phyloP scores from a whole-genome alignment of 768 basidiomycete species.

The Trametes villosa region DNA sequence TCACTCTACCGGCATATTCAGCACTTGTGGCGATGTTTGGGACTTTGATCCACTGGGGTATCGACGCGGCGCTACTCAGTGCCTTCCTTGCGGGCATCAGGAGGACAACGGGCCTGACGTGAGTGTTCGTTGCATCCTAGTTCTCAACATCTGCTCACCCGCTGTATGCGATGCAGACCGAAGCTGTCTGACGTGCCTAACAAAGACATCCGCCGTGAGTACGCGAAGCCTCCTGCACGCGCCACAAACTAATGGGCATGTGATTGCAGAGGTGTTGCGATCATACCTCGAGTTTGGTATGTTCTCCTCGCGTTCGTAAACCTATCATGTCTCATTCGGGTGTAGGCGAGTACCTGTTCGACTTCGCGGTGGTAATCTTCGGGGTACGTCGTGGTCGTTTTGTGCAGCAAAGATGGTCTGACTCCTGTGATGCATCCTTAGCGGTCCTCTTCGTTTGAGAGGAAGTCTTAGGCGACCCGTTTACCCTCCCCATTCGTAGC shows the following conservation, averaged over 20 bases:
- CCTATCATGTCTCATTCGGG: background rate
- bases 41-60: slow-evolving; percentile 68
- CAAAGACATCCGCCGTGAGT: slow-evolving; percentile 87
- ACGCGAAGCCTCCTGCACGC: background rate
- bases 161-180: slow-evolving; percentile 51
- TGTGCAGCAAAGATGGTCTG: background rate
- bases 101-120: slow-evolving; percentile 87
- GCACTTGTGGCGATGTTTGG: slow-evolving; percentile 55
- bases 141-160: background rate
- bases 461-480: slow-evolving; percentile 35
- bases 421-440: slow-evolving; percentile 32
- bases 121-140: slow-evolving; percentile 34
- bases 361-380: slow-evolving; percentile 83
- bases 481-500: background rate
- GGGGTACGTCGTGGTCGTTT: slow-evolving; percentile 62
- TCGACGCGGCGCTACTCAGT: slow-evolving; percentile 80
- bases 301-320: slow-evolving; percentile 26
- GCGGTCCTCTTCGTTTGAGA: slow-evolving; percentile 79
- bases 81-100: slow-evolving; percentile 86
- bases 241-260: background rate
- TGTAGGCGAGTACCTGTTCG: slow-evolving; percentile 82
- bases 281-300: slow-evolving; percentile 82
- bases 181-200: slow-evolving; percentile 78
- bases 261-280: slow-evolving; percentile 60
- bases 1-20: background rate